Base-by-base conservation (phyloP, 768 basidiomycete species). In the Hericium alpestre region DNA sequence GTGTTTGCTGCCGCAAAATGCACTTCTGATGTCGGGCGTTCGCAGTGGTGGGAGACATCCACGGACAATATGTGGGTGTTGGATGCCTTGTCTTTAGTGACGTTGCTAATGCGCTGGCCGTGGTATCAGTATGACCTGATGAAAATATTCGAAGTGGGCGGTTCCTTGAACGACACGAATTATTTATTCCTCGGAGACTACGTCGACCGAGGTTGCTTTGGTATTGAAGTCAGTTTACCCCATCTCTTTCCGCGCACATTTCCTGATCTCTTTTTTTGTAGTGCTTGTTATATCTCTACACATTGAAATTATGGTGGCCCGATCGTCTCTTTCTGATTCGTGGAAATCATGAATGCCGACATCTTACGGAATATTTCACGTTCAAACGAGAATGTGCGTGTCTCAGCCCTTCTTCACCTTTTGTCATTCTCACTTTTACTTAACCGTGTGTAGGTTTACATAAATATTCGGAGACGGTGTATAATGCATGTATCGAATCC, bases 161-260 rank as follows among this genome's bases (percentile, higher is more conserved):
- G 93, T 1, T 82, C 80, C 60, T 75, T 91, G 50, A 65, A 78
- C 39, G 86, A 93, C 23, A 94, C 86, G 56, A 76, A 82, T 13
- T 96, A 96, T 74, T 76, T 95, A 48, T 96, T 96, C 72, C 76
- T 96, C 38, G 93, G 93, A 25, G 93, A 96, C 70, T 96, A 96
- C 70, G 93, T 96, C 39, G 93, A 96, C 72, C 82, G 93, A 41
- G 93, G 93, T 38, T 86, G 89, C 74, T 96, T 96, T 67, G 82
- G 81, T 40, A 80, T 86, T 60, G 84, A 85, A 70, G 82, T 82
- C 38, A 58, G 75, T 61, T 41, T 7, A n/a, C 1, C 27, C 11
- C 13, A 12, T 20, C 54, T 51, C 25, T 32, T 38, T 15, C 32
- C 20, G 37, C 22, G 37, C 20, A 37, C 52, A 22, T 20, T 15